Evolutionary conservation across 306 rosid species (phyloP), one percentile per base, ranked within the genome.

Genomic region (Oemleria cerasiformis): DNA sequence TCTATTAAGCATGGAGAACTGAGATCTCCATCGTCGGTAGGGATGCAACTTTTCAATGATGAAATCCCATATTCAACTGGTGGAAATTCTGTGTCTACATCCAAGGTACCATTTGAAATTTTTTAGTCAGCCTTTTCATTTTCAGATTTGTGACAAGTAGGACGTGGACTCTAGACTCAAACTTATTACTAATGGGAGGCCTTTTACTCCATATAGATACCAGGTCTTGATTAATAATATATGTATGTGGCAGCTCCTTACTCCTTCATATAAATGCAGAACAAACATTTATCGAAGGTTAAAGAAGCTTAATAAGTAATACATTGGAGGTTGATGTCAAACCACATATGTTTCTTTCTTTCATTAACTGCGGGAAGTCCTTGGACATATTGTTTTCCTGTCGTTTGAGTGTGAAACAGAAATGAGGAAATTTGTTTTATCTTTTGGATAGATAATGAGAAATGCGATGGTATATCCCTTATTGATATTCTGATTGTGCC

Each of bases 1-100:
- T 83, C 96, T 68, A 40, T 75, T 23, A 82, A 79, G 78, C 86
- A 84, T 71, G 77, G 71, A 44, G 84, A 85, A 70, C 48, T 50
- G 40, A 84, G 80, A 70, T 80, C 92, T 79, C 70, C 81, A 39
- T 80, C 94, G n/a, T 73, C 83, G 8, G 39, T 66, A 19, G 87
- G 90, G 74, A 68, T 85, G 71, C 92, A 81, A 38, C 96, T 85
- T 44, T 88, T 84, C 48, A 81, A 78, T 20, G 96, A 85, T 60
- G 96, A 88, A 80, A 83, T 92, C 64, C 79, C 92, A 53, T 78
- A 76, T 86, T 81, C 84, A 72, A 60, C 82, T 55, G 84, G 82
- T 67, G 88, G 87, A 77, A 85, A 73, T 80, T 78, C 89, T 74
- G 34, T 81, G 0, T 75, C 86, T 0, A 73, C 90, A 30, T 86